Conservation (phyloP, 2,329 filamentous ascomycete species). For the Zymoseptoria ardabiliae region DNA sequence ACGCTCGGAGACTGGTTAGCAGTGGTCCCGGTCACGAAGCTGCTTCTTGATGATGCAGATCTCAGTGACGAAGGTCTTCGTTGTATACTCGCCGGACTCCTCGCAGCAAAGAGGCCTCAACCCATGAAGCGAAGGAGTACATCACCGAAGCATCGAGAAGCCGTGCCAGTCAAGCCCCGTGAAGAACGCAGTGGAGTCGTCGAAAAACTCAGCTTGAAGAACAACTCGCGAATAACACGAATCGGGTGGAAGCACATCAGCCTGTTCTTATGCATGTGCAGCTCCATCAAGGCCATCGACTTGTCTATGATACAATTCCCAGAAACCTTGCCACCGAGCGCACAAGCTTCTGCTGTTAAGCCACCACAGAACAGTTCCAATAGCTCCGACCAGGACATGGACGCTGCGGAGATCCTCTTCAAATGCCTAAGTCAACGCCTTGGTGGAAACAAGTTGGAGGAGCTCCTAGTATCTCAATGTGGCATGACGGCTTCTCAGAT, state of each 20-base stretch:
- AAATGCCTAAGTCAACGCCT: constrained; percentile 70
- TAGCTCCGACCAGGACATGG: constrained; percentile 26
- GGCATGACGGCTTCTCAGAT: constrained; percentile 64
- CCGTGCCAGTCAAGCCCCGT: constrained; percentile 17
- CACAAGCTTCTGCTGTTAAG: constrained; percentile 18
- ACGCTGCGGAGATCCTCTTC: constrained; percentile 60
- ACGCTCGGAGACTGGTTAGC: constrained; percentile 92
- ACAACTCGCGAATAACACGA: constrained; percentile 73
- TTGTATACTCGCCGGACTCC: constrained; percentile 75
- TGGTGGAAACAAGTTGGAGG: constrained; percentile 67
- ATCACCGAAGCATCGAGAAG: constrained; percentile 23
- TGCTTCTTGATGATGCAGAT: constrained; percentile 80
- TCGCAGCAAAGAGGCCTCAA: constrained; percentile 67
- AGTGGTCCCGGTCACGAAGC: constrained; percentile 79
- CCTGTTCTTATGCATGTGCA: constrained; percentile 83
- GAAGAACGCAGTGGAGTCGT: constrained; percentile 61
- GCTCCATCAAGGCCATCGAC: constrained; percentile 77
- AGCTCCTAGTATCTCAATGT: constrained; percentile 77
- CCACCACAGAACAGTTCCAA: constrained; percentile 23
- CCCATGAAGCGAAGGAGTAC: constrained; percentile 24
- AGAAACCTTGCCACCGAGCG: constrained; percentile 27
- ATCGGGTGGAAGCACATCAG: constrained; percentile 90
- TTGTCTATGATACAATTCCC: constrained; percentile 80
- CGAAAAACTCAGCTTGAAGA: constrained; percentile 80
- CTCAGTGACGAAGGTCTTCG: constrained; percentile 80